Evolutionary conservation across 2,329 filamentous ascomycete species (phyloP), one percentile per base, ranked within the genome.

Genomic region (Metarhizium brunneum): DNA sequence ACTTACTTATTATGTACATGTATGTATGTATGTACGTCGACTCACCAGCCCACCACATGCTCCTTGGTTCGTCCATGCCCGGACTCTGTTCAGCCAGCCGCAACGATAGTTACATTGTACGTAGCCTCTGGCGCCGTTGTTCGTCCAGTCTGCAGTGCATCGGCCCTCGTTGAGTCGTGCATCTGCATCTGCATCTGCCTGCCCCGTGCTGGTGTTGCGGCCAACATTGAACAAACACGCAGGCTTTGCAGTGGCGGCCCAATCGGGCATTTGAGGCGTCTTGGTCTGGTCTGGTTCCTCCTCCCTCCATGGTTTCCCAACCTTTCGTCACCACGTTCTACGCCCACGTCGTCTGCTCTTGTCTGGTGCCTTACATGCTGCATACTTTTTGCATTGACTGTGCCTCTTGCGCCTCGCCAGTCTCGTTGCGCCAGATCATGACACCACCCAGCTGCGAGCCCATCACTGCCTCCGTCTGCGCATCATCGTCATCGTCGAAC

Each of bases 401-500:
- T 51, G 48, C 55, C n/a, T 20, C 38, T 32, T 42, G 47, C 13
- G 20, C 35, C 54, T 50, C 43, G 32, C 32, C 40, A 35, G 20
- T 48, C 47, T 36, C 38, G 8, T 47, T 50, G 47, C 38, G 47
- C 48, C 54, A 56, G 55, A 47, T 58, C 53, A 56, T 55, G 53
- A 45, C 52, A 42, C 52, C 43, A 45, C n/a, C 52, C 57, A 56
- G 48, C 32, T 18, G 40, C 47, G 50, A 57, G 56, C 55, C 48
- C 56, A 58, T 56, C 57, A 59, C 56, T 47, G 57, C 54, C 54
- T 25, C 25, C 25, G 25, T 25, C 25, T 53, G 55, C 56, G 54
- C 59, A 58, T 55, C 58, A 50, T 57, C 54, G 50, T 55, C 52
- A 58, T 55, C 58, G 47, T 56, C 53, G 48, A 55, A 50, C 62